Evolutionary conservation across 2,329 filamentous ascomycete species (phyloP), one percentile per base, ranked within the genome.

Genomic region (Verticillium nonalfalfae): DNA sequence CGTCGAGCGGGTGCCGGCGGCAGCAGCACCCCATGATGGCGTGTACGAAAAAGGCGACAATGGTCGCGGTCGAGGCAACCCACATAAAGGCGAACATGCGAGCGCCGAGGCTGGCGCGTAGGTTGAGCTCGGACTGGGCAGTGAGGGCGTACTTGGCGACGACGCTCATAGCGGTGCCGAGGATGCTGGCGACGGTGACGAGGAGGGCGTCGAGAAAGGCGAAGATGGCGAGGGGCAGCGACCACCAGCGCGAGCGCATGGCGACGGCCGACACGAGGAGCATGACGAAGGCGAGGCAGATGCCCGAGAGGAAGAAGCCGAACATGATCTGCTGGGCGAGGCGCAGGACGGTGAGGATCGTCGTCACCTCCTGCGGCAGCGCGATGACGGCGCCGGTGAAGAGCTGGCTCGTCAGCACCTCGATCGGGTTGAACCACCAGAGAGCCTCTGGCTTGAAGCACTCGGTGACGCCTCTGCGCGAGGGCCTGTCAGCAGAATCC

Each of bases 361-460:
- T 81, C 71, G 85, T 83, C 68, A 96, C 85, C 64, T 93, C 78
- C 35, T 84, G 80, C 11, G 94, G 93, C 31, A 97, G 81, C 11
- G 90, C 90, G 72, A 97, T 93, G 39, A 87, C 90, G 26, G 93
- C 92, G 54, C 93, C 92, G 11, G 90, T 77, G 10, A 98, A 82
- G 34, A 98, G 81, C 76, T 97, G 90, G 67, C 85, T 85, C 65
- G 92, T 79, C 57, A 98, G 78, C 66, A 97, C 91, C 61, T 89
- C 79, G 52, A 97, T 89, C 0, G 93, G 93, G 73, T 97, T 92
- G 78, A 97, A 97, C 89, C 91, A 96, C 77, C 91, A 98, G 61
- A 93, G 79, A 7, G 81, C 79, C 68, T 85, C 69, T 0, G 92
- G 89, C 6, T 77, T 75, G 7, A 90, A 93, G 76, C 94, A 98